Percentiles rank a stretch among this genome's conserved stretches.
These are phyloP conservation scores for Fusarium concolor DNA, from an alignment of 2,329 filamentous ascomycete genomes.

Conservation along the genomic window DNA sequence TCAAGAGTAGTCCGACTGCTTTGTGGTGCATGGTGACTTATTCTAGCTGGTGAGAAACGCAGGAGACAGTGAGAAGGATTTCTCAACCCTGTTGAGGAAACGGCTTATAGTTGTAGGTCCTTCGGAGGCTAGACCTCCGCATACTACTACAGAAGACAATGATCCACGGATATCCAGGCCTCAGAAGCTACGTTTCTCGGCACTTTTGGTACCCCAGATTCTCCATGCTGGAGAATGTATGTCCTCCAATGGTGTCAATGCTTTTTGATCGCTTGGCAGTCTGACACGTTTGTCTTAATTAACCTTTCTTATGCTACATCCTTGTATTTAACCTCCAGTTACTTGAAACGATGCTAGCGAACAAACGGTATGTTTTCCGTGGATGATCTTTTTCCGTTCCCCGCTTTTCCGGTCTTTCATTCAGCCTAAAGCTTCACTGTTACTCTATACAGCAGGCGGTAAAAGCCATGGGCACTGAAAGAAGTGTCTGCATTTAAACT, in stretches of 20 bases:
- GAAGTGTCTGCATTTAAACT: no score
- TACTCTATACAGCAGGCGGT: no score
- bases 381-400: conserved; percentile 20
- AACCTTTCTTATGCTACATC: not conserved
- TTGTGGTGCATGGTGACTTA: conserved; percentile 3
- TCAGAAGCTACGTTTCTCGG: not conserved
- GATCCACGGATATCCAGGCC: not conserved
- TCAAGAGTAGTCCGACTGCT: conserved; percentile 4
- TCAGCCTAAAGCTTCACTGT: conserved; percentile 10
- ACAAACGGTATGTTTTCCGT: not conserved
- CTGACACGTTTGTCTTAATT: conserved; percentile 14
- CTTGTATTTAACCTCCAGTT: conserved; percentile 3
- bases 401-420: not conserved
- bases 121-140: not conserved
- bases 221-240: conserved; percentile 1
- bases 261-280: not conserved
- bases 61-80: no score
- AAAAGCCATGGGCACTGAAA: no score
- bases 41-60: not conserved
- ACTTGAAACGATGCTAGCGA: conserved; percentile 10
- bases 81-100: no score
- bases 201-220: not conserved
- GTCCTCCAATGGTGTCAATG: conserved; percentile 13
- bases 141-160: not conserved
- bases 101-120: not conserved